phyloP scores from a whole-genome alignment of 2,329 filamentous ascomycete species.

The Claviceps sp. region DNA sequence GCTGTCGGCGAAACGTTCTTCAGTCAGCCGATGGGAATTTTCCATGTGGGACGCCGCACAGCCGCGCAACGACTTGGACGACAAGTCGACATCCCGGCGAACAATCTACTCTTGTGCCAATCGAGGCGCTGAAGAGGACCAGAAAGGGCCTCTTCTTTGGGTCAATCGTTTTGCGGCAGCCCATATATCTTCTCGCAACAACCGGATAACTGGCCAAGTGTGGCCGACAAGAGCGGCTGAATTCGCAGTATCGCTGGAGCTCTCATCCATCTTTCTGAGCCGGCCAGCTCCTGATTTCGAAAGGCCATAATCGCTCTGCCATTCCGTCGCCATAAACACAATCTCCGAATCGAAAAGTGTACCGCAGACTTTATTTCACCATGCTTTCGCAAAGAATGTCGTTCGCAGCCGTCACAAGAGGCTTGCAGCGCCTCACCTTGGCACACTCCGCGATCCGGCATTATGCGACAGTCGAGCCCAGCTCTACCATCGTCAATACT shows the following conservation, averaged over 20 bases:
- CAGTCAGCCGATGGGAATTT: constrained; percentile 14
- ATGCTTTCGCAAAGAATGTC: constrained; percentile 21
- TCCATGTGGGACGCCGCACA: constrained; percentile 1
- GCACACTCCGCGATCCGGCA: constrained; percentile 14
- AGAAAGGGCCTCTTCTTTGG: neutral
- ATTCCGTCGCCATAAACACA: neutral
- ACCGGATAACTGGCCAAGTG: neutral
- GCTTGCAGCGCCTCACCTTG: constrained; percentile 16
- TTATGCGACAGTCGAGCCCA: constrained; percentile 18
- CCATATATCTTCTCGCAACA: neutral
- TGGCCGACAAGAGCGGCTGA: too few species aligned
- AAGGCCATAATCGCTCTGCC: neutral
- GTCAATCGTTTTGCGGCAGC: neutral
- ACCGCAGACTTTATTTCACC: neutral
- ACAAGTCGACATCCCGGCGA: neutral
- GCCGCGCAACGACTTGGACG: neutral
- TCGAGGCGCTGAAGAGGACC: neutral
- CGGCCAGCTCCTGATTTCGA: neutral
- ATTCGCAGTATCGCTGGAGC: too few species aligned
- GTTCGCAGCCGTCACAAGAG: constrained; percentile 16
- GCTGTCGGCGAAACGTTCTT: constrained; percentile 14
- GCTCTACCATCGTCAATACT: constrained; percentile 8
- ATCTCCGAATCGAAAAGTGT: too few species aligned
- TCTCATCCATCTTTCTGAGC: neutral
- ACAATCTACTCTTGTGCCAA: neutral